Base-by-base conservation (phyloP, 148 eudicot species). In the Polygonum aviculare region DNA sequence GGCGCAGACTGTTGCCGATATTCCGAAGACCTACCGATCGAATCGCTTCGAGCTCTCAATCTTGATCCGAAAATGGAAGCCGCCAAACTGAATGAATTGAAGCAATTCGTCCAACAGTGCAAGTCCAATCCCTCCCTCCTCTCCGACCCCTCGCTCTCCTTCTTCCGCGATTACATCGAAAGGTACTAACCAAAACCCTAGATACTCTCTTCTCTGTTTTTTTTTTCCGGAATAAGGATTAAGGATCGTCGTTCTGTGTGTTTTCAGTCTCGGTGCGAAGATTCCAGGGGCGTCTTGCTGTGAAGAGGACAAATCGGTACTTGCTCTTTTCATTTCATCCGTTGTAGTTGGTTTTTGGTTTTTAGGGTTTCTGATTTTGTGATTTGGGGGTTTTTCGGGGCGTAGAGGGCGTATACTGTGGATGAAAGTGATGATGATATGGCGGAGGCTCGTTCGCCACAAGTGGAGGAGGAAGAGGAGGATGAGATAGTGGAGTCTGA, bases 401-500 rank as follows among this genome's bases (percentile, higher is more conserved):
- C 44, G 26, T 79, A 85, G 88, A 83, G 69, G 70, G 22, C 83
- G 31, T 78, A 74, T 81, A 81, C 62, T 35, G 87, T 73, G 76
- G 89, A 87, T 60, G 93, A 91, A 76, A 83, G 83, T 72, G 95
- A 86, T 69, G 92, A 90, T 22, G 89, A 84, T 4, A 75, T 79
- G 50, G 80, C 78, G 39, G 91, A 91, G 47, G 74, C 75, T 0
- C 69, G 81, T 8, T 81, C 81, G 40, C 88, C 81, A 26, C 84
- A 75, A 65, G 84, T 77, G 63, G 89, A 80, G 12, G 89, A 90
- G 57, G 94, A 88, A 52, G 90, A 87, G 51, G 90, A 86, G 71
- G 84, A 82, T 0, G 97, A 91, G 75, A 88, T 94, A 57, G 80
- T 92, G 69, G 97, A 94, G 80, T 94, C 98, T 73, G 97, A 94